Evolutionary conservation across 176 grass and related monocot genomes (phyloP).

Genomic region (Microstegium vimineum): DNA sequence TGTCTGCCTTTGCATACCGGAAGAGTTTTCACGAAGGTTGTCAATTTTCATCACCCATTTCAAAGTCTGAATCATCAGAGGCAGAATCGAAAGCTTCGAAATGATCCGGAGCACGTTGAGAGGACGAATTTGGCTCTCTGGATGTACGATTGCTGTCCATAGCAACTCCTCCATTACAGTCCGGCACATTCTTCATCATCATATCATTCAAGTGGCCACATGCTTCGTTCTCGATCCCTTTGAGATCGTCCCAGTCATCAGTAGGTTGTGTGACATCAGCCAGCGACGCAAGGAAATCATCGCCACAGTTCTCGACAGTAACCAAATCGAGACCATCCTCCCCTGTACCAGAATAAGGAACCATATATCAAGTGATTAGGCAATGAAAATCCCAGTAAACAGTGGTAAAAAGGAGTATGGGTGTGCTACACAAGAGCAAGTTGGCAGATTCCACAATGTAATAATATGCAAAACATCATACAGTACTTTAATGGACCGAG

Average conservation of each 20-base stretch:
- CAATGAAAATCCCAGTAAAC: neutral
- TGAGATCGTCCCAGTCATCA: conserved; percentile 86
- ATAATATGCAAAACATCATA: neutral
- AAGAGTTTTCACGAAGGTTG: neutral
- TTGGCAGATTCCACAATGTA: neutral
- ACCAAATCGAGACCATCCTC: conserved; percentile 56
- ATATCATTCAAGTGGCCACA: conserved; percentile 73
- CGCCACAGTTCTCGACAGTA: conserved; percentile 65
- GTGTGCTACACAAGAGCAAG: neutral
- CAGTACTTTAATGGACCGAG: too few relatives aligned
- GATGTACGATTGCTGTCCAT: neutral
- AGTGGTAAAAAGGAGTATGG: neutral
- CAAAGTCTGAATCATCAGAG: conserved; percentile 53
- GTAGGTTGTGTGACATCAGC: conserved; percentile 49
- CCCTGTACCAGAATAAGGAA: conserved; percentile 32
- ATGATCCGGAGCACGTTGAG: neutral
- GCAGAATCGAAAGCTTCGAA: neutral
- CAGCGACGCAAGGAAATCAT: conserved; percentile 64
- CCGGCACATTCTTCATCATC: conserved; percentile 32
- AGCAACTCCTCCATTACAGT: conserved; percentile 25
- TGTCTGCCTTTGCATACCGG: conserved; percentile 16
- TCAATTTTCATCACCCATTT: conserved; percentile 30
- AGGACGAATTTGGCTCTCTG: too few relatives aligned
- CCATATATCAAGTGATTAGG: neutral
- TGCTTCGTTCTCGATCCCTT: conserved; percentile 79